Conservation (phyloP, 495 filamentous ascomycete species). For the Penicillium daleae region DNA sequence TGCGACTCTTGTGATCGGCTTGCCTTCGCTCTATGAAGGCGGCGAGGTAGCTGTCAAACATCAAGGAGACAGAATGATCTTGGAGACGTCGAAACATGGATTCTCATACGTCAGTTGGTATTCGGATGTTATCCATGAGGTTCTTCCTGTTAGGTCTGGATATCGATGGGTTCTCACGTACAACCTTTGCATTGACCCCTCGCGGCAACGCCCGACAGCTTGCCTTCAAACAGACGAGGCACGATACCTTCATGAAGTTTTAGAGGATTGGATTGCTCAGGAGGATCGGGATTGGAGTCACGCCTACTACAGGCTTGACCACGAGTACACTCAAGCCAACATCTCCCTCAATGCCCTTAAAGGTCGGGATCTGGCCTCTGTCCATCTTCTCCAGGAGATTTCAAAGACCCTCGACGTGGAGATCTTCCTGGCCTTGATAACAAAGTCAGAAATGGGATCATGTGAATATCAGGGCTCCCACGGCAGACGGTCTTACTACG, state of each 20-base stretch:
- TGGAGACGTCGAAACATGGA: background rate
- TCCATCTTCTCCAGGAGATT: background rate
- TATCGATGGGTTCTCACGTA: conserved; percentile 4
- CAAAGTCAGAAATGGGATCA: background rate
- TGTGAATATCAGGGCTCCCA: background rate
- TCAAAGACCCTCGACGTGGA: background rate
- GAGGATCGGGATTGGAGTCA: background rate
- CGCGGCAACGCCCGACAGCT: background rate
- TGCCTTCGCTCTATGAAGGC: background rate
- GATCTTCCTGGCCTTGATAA: background rate
- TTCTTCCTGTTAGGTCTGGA: background rate
- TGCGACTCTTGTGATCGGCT: background rate
- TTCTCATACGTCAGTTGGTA: conserved; percentile 1
- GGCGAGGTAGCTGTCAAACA: background rate
- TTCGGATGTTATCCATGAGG: background rate
- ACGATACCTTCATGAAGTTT: background rate
- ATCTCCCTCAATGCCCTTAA: background rate
- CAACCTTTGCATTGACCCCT: background rate
- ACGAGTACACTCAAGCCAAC: background rate
- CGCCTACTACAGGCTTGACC: conserved; percentile 3
- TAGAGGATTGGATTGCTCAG: background rate
- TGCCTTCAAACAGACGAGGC: background rate
- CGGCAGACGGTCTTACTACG: background rate
- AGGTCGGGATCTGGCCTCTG: background rate
- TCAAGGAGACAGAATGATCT: background rate